A percentile compares a stretch with the other conserved stretches of the same genome.
Evolutionary conservation across 1,284 basidiomycete genomes (phyloP).

Genomic region (Inonotus hispidus): DNA sequence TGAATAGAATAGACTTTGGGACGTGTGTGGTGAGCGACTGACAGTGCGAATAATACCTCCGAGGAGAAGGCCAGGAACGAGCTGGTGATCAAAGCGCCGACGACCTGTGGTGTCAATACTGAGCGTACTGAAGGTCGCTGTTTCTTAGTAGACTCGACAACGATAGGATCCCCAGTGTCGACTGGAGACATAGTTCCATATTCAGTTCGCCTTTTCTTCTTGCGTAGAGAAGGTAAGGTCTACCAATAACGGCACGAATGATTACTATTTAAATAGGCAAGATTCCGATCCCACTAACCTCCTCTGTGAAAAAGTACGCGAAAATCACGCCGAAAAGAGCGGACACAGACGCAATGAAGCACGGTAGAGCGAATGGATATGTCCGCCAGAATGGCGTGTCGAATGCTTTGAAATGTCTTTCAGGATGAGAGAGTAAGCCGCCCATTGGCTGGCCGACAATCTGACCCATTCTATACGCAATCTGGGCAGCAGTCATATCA

Average conservation of each 20-base stretch:
- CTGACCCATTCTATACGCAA: conserved; percentile 19
- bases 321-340: conserved; percentile 20
- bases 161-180: not conserved
- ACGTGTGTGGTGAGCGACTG: not conserved
- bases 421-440: conserved; percentile 23
- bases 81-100: conserved; percentile 14
- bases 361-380: conserved; percentile 24
- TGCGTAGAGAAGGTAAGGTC: conserved; percentile 16
- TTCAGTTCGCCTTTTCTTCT: conserved; percentile 8
- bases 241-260: not conserved
- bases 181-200: conserved; percentile 9
- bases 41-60: conserved; percentile 20
- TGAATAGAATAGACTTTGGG: not conserved
- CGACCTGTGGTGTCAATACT: conserved; percentile 16
- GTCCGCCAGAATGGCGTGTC: conserved; percentile 22
- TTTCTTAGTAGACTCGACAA: not conserved
- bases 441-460: conserved; percentile 23
- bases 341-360: conserved; percentile 22
- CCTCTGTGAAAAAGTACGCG: conserved; percentile 19
- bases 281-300: conserved; percentile 16
- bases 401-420: conserved; percentile 21
- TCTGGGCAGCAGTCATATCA: not conserved
- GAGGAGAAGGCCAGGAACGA: conserved; percentile 16
- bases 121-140: conserved; percentile 16
- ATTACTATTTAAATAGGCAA: not conserved